These are phyloP conservation scores for Mariannaea elegans DNA, from an alignment of 2,329 filamentous ascomycete genomes.

Conservation along the genomic window DNA sequence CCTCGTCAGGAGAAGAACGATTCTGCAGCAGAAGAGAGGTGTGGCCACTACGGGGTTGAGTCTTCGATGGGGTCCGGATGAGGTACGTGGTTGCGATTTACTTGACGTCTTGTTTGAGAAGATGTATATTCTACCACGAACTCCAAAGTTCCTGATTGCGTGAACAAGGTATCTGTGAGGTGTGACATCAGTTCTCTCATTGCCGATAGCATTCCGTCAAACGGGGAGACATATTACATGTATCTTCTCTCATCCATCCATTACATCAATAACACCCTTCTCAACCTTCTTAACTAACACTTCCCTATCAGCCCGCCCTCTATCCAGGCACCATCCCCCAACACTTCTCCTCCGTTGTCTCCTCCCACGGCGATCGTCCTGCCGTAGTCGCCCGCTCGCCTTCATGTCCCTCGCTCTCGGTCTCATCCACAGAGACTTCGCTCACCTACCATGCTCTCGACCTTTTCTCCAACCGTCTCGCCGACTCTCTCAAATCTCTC, in stretches of 20 bases:
- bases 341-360: conserved; percentile 75
- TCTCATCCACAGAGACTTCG: conserved; percentile 64
- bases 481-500: conserved; percentile 71
- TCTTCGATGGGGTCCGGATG: conserved; percentile 41
- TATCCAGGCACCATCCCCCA: conserved; percentile 74
- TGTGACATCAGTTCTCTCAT: background rate
- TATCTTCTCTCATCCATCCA: background rate
- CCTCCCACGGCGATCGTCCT: conserved; percentile 68
- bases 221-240: background rate
- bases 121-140: too few species aligned
- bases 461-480: conserved; percentile 77
- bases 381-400: conserved; percentile 65
- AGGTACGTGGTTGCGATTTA: conserved; percentile 35
- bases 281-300: background rate
- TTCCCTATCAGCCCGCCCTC: conserved; percentile 67
- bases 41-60: conserved; percentile 38
- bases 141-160: background rate
- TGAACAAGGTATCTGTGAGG: background rate
- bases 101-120: background rate
- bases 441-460: conserved; percentile 83
- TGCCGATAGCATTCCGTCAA: background rate
- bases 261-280: background rate
- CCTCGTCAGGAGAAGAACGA: conserved; percentile 11
- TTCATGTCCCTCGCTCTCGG: conserved; percentile 21
- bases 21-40: conserved; percentile 27